Percentiles rank a stretch among this genome's conserved stretches.
phyloP scores from a whole-genome alignment of 2,329 filamentous ascomycete genomes.

The Penicillium sp. region DNA sequence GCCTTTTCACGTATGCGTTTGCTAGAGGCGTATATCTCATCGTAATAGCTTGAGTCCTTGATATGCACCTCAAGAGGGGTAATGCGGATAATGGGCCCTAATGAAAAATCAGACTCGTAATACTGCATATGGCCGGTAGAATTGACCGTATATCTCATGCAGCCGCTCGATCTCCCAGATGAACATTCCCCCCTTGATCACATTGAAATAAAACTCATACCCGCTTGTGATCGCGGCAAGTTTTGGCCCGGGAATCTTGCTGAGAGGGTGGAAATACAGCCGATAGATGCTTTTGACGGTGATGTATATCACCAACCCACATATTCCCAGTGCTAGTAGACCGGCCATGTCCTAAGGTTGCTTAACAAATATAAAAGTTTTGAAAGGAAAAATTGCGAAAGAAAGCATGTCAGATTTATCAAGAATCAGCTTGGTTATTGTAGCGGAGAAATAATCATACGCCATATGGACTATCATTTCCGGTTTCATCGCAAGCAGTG shows the following conservation, averaged over 20 bases:
- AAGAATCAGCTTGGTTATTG: not conserved
- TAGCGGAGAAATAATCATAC: not conserved
- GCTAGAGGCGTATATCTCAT: slow-evolving; percentile 34
- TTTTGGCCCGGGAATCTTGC: slow-evolving; percentile 35
- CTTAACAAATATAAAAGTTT: not conserved
- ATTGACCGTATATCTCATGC: slow-evolving; percentile 28
- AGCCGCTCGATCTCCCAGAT: slow-evolving; percentile 37
- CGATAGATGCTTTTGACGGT: slow-evolving; percentile 24
- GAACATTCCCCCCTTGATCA: slow-evolving; percentile 35
- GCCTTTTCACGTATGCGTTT: slow-evolving; percentile 32
- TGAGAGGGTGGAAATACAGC: slow-evolving; percentile 37
- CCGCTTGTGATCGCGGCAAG: slow-evolving; percentile 34
- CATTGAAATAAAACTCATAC: slow-evolving; percentile 41
- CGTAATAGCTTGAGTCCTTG: slow-evolving; percentile 35
- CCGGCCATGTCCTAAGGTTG: not conserved
- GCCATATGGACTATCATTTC: not conserved
- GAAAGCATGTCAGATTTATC: not conserved
- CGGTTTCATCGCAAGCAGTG: not conserved
- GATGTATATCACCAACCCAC: slow-evolving; percentile 1
- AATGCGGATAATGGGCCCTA: slow-evolving; percentile 41
- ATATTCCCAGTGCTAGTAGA: not conserved
- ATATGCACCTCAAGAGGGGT: slow-evolving; percentile 41
- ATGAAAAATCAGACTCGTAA: not conserved
- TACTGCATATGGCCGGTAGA: not conserved
- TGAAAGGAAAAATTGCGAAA: not conserved